Evolutionary conservation across 1,284 basidiomycete species (phyloP), one percentile per base, ranked within the genome.

Genomic region (Tilletia caries): DNA sequence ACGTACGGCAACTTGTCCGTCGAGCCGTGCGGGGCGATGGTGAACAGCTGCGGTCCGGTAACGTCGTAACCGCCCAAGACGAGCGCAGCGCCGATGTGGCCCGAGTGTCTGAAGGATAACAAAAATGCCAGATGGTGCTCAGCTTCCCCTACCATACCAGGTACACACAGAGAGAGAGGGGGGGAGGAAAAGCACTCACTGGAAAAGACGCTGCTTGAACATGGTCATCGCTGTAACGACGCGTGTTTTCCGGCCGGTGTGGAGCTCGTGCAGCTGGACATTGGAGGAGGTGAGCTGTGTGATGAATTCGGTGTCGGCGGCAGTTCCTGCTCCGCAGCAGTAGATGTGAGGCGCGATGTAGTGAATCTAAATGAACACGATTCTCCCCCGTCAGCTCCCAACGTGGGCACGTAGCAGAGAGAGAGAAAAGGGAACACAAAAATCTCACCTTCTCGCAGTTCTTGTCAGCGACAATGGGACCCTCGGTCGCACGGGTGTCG

Each of bases 1-100:
- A 98, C 95, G 80, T 97, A 99, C 0, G 96, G 96, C 41, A 99
- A 87, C 85, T 98, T 98, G 86, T 98, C 96, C 0, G 96, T 98
- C 20, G 93, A 95, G 8, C 96, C 96, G 85, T 99, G 95, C 0
- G 96, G 95, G 72, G 91, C 90, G 73, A 99, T 91, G 13, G 95
- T 98, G 86, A 97, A 98, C 8, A 98, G 89, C 74, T 98, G 93
- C 3, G 95, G 89, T 6, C 96, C 96, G 0, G 92, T 93, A 3
- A 88, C 83, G 84, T 99, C 96, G 34, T 96, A 93, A 44, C 96
- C 95, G 0, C 95, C 95, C n/a, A 99, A 88, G 12, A 98, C 95
- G 52, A 99, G 89, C 18, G 95, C 93, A 0, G 96, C 95, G 60
- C 95, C 95, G 69, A 99, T 87, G 15, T 97, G 89, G 0, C 95